These are phyloP conservation scores for Nepenthes gracilis DNA, from an alignment of 148 eudicot genomes.

Conservation along the genomic window DNA sequence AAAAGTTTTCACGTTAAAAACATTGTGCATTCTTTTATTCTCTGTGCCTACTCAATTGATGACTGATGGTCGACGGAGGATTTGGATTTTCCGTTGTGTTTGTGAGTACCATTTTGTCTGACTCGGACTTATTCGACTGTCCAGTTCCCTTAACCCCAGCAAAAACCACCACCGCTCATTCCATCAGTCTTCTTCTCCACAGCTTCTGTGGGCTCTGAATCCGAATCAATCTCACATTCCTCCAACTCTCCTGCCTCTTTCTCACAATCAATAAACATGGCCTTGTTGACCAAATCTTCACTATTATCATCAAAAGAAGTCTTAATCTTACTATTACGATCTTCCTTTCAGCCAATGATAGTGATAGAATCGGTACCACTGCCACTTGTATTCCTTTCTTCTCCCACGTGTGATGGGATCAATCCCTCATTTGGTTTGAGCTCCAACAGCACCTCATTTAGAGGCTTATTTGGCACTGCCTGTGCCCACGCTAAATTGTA, in stretches of 20 bases:
- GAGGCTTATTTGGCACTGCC: conserved; percentile 89
- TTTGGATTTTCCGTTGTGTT: too few species aligned
- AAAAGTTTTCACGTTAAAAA: too few species aligned
- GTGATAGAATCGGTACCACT: neutral
- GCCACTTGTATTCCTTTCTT: neutral
- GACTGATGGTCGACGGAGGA: too few species aligned
- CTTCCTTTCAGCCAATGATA: neutral
- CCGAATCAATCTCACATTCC: conserved; percentile 7
- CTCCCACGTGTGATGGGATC: neutral
- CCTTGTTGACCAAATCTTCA: neutral
- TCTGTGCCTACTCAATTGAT: too few species aligned
- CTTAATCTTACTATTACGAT: too few species aligned
- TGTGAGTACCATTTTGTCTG: too few species aligned
- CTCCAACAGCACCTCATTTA: conserved; percentile 49
- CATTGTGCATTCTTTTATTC: too few species aligned
- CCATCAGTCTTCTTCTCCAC: neutral
- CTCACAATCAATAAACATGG: neutral
- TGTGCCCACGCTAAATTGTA: conserved; percentile 94
- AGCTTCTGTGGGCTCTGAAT: neutral
- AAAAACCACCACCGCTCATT: conserved; percentile 6
- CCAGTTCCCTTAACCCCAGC: too few species aligned
- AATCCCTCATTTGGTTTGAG: neutral
- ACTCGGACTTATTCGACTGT: too few species aligned
- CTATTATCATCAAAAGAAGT: neutral
- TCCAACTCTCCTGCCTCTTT: conserved; percentile 6